A percentile compares a stretch with the other conserved stretches of the same genome.
These are phyloP conservation scores for Kingdonia uniflora DNA, from an alignment of 164 flowering plant genomes.

Conservation along the genomic window DNA sequence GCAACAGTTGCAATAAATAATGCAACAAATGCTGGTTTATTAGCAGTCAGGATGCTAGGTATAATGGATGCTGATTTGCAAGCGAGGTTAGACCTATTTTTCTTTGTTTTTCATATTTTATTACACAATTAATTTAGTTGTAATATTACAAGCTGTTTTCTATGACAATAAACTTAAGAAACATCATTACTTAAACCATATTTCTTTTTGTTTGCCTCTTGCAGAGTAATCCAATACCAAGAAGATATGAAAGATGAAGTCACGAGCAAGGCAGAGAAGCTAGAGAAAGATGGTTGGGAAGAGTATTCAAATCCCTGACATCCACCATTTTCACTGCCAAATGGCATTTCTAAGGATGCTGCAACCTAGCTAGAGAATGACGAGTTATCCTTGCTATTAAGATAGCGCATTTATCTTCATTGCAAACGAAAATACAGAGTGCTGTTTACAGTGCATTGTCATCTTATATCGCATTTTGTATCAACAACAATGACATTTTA, in stretches of 20 bases:
- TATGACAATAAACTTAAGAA: too few relatives aligned
- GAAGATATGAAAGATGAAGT: constrained; percentile 59
- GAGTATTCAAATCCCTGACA: constrained; percentile 36
- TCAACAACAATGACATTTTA: too few relatives aligned
- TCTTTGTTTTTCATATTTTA: constrained; percentile 1
- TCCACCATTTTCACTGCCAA: not conserved
- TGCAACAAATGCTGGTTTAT: constrained; percentile 82
- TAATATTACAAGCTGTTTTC: too few relatives aligned
- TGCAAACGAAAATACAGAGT: too few relatives aligned
- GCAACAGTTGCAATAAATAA: constrained; percentile 90
- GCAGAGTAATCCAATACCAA: constrained; percentile 62
- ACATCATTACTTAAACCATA: not conserved
- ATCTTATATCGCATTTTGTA: too few relatives aligned
- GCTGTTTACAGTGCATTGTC: too few relatives aligned
- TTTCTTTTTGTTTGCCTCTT: not conserved
- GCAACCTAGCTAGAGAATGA: too few relatives aligned
- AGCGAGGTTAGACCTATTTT: constrained; percentile 26
- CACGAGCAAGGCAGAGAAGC: constrained; percentile 62
- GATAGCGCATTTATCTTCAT: too few relatives aligned
- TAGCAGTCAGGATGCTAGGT: constrained; percentile 71
- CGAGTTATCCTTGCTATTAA: too few relatives aligned
- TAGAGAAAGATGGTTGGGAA: constrained; percentile 66
- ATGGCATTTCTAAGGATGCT: too few relatives aligned
- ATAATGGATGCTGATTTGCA: constrained; percentile 31
- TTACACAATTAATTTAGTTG: too few relatives aligned